Conservation (phyloP, 2,329 filamentous ascomycete genomes). For the Cercospora janseana region DNA sequence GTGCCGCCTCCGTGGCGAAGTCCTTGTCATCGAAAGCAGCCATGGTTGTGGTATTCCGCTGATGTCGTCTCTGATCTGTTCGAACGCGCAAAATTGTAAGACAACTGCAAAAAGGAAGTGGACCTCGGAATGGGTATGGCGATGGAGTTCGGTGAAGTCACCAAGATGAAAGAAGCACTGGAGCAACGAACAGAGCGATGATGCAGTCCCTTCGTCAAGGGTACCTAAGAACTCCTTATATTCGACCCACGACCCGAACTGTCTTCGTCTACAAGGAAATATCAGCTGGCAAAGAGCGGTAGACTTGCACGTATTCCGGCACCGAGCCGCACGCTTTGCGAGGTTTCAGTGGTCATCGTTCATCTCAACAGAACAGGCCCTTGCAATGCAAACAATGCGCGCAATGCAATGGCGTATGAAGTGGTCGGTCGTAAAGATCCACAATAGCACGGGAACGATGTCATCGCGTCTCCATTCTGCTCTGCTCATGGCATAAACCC, state of each 20-base stretch:
- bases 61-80: neutral
- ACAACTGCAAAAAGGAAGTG: neutral
- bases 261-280: conserved; percentile 3
- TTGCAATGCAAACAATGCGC: conserved; percentile 7
- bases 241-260: conserved; percentile 6
- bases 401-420: conserved; percentile 6
- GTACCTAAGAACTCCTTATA: conserved; percentile 19
- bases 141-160: conserved; percentile 10
- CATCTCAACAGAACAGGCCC: conserved; percentile 13
- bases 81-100: neutral
- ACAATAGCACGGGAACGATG: conserved; percentile 25
- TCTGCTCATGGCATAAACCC: conserved; percentile 18
- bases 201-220: conserved; percentile 11
- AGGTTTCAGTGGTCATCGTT: conserved; percentile 6
- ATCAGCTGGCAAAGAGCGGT: neutral
- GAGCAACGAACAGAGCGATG: conserved; percentile 3
- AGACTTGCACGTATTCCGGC: conserved; percentile 1
- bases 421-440: conserved; percentile 16
- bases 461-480: conserved; percentile 25
- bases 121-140: conserved; percentile 6
- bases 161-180: conserved; percentile 4
- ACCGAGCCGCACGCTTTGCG: conserved; percentile 9
- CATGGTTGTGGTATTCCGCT: conserved; percentile 48
- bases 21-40: conserved; percentile 60
- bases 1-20: conserved; percentile 45